Base-by-base conservation (phyloP, 169 alveolate species). In the Theileria sp. region DNA sequence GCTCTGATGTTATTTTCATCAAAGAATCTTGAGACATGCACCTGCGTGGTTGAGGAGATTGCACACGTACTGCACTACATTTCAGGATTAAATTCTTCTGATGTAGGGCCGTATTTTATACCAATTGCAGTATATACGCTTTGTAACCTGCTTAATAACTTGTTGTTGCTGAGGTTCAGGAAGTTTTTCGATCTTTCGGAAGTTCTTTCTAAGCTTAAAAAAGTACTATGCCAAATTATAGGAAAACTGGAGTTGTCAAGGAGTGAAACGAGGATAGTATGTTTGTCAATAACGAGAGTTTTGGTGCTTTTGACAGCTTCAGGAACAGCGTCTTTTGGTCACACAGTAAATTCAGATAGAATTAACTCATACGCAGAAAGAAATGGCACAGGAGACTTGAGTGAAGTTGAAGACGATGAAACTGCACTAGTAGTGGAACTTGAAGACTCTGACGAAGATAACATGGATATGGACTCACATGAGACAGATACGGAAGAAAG, bases 371-470 rank as follows among this genome's bases (percentile, higher is more conserved):
- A 21, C 34, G 54, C 83, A 38, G 26, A 38, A 23, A 66, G 64
- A 17, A 34, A 64, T 61, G 32, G 72, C 5, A 58, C 19, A 12
- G 83, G 26, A 12, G 67, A 30, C 21, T 69, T 36, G 5, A 79
- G 77, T 7, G 93, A 66, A 0, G 73, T 81, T 9, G 75, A 34
- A 5, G 87, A 77, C 12, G 80, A 65, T 0, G 50, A 66, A 21
- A 81, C 49, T 0, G 95, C 79, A 21, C 86, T 81, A 5, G 92
- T 68, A 34, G 88, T 79, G 32, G 60, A 75, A 50, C 89, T 79
- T 12, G 94, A 74, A 13, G 94, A 77, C 12, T 77, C 87, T 19
- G 80, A 77, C 8, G 62, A 82, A 28, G 81, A 80, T 49, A 83
- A 75, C 1, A 83, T 67, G 25, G 68, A 71, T 58, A 84, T 70